Conservation (phyloP, 1,284 basidiomycete species). For the Pyrrhoderma noxium region DNA sequence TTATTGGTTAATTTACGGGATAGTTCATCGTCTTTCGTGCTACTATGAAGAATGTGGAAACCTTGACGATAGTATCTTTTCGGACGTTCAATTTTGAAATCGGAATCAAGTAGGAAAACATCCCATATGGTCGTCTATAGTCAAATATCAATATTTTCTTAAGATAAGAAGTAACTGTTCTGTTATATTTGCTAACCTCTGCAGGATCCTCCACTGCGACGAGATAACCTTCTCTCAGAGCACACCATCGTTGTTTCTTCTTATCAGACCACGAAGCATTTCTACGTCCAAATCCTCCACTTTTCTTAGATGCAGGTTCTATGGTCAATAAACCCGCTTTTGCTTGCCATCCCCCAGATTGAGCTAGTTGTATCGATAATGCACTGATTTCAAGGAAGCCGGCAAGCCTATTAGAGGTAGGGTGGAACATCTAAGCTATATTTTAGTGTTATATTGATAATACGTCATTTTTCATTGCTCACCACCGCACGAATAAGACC, state of each 20-base stretch:
- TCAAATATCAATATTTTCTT: background rate
- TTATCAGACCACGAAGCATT: constrained; percentile 60
- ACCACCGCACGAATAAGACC: constrained; percentile 86
- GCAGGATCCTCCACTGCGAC: constrained; percentile 85
- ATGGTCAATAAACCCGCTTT: constrained; percentile 85
- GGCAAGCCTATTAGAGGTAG: constrained; percentile 85
- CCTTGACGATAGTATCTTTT: constrained; percentile 73
- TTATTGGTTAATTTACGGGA: constrained; percentile 5
- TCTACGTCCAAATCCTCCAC: constrained; percentile 55
- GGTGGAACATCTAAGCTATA: constrained; percentile 89
- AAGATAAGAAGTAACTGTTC: constrained; percentile 3
- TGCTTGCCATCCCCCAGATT: constrained; percentile 75
- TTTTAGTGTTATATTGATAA: constrained; percentile 8
- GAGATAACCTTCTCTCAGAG: constrained; percentile 89
- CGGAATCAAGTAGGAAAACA: constrained; percentile 87
- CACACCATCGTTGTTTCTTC: constrained; percentile 84
- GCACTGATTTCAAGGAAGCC: constrained; percentile 96
- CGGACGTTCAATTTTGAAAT: constrained; percentile 83
- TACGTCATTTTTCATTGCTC: constrained; percentile 27
- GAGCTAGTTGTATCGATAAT: constrained; percentile 78
- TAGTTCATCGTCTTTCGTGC: constrained; percentile 18
- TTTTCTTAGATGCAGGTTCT: constrained; percentile 41
- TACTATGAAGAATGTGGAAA: constrained; percentile 49
- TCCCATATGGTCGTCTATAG: constrained; percentile 77
- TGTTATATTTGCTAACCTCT: constrained; percentile 48